Evolutionary conservation across 2,329 filamentous ascomycete genomes (phyloP), one percentile per base, ranked within the genome.

Genomic region (Emericellopsis cladophorae): DNA sequence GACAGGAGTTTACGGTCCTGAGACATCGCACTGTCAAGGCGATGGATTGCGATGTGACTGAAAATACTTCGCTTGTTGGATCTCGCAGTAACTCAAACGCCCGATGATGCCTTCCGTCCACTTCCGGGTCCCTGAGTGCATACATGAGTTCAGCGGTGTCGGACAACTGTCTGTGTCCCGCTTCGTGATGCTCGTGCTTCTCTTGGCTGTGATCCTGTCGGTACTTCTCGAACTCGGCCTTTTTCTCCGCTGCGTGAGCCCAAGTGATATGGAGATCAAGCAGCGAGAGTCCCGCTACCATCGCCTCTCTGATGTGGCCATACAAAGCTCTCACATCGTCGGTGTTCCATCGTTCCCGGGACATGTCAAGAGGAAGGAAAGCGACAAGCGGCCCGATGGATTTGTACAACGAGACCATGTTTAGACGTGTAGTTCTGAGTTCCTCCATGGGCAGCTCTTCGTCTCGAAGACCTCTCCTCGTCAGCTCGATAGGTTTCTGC

Each of bases 331-430:
- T 52, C 14, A 72, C 54, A 15, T 70, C 65, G 8, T 64, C 58
- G 1, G 67, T 52, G 14, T 53, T 61, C 68, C 68, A 72, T 3
- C 60, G 52, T 2, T 66, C 60, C 4, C 63, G 52, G 0, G 67
- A 69, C 16, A 70, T 55, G 44, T 72, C 68, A 1, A 72, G 48
- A 0, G 62, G 66, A 0, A 72, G 48, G 40, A 72, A 72, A 0
- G 51, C 60, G 0, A 70, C 40, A 0, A 57, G 49, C 0, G 64
- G 62, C 8, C 61, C 57, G 34, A 65, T 54, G 1, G 51, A 51
- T 33, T 61, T 65, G 41, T 62, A 65, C 0, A 51, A 40, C 0
- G 42, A 51, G 7, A 70, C 59, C 26, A 58, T 54, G 9, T 52
- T 44, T 2, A 34, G 41, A 34, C 48, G 52, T 2, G 45, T 47